Base-by-base conservation (phyloP, 2,329 filamentous ascomycete species). In the Scytalidium lignicola region DNA sequence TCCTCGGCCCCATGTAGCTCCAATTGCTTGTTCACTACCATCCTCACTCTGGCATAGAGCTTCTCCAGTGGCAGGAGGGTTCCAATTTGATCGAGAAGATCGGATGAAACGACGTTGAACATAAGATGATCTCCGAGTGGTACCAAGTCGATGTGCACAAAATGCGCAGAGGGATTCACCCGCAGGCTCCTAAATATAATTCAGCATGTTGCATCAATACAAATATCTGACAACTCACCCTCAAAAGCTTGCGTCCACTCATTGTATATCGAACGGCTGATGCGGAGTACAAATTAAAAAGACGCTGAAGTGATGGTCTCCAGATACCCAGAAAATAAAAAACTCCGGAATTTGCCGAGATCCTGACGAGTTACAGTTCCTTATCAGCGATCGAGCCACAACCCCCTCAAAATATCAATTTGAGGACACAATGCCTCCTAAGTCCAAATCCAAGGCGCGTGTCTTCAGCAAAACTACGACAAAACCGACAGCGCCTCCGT, bases 81-180 rank as follows among this genome's bases (percentile, higher is more conserved):
- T 57, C 21, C 50, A 53, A 41, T 52, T 48, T 32, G 59, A 45
- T 22, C 56, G 56, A 29, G 62, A 62, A 8, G 60, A 63, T 55
- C 63, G 62, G 32, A 66, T 47, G 44, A 62, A 63, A 50, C 63
- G 58, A 15, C 63, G 58, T 51, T 62, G 57, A 46, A 59, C 51
- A 53, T 62, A 61, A n/a, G 59, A 60, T 51, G 58, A 53, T 40
- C 45, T 55, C 46, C 57, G 55, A 56, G 54, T 48, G 51, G 58
- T 58, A 47, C 60, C 59, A 41, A 64, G 50, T 48, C 60, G 55
- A 58, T 62, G 58, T 22, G 62, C 58, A 51, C 63, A 66, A 50
- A 66, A 65, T 26, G 62, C 60, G 48, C 63, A 66, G 42, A 66
- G 46, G 20, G 61, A 61, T 44, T 57, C 52, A 50, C 53, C 46